Evolutionary conservation across 768 basidiomycete genomes (phyloP).

Genomic region (Lactarius indigo): DNA sequence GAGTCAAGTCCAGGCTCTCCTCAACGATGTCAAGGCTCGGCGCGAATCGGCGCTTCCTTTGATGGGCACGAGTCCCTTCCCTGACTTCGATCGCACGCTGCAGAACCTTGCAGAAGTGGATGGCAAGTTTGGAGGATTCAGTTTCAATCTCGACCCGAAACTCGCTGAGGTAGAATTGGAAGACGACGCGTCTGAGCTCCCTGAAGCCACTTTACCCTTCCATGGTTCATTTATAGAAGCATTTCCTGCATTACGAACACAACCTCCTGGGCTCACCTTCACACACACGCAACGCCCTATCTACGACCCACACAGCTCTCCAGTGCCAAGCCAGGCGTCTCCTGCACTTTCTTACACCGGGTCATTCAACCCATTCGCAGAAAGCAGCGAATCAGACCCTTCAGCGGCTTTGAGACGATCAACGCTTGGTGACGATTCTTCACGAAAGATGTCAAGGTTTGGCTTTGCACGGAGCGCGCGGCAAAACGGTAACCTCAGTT

Average conservation of each 20-base stretch:
- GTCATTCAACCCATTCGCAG: conserved; percentile 79
- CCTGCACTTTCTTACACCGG: conserved; percentile 59
- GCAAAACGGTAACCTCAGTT: conserved; percentile 49
- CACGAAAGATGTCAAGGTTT: conserved; percentile 72
- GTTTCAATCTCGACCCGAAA: conserved; percentile 82
- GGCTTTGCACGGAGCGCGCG: conserved; percentile 52
- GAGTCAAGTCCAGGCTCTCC: conserved; percentile 73
- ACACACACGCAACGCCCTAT: conserved; percentile 48
- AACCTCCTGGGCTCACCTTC: conserved; percentile 54
- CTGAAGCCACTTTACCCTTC: conserved; percentile 50
- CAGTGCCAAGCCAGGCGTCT: conserved; percentile 45
- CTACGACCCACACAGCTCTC: conserved; percentile 50
- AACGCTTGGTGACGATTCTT: conserved; percentile 54
- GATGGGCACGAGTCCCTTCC: conserved; percentile 64
- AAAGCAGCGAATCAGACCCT: conserved; percentile 47
- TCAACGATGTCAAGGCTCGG: conserved; percentile 78
- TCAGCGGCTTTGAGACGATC: conserved; percentile 34
- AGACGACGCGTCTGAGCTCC: conserved; percentile 44
- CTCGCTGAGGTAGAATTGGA: conserved; percentile 47
- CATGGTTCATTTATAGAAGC: conserved; percentile 63
- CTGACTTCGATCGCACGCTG: conserved; percentile 83
- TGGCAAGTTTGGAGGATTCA: conserved; percentile 65
- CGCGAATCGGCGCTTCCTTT: conserved; percentile 52
- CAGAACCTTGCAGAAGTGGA: conserved; percentile 66
- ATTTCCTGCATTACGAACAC: conserved; percentile 58